Conservation (phyloP, 2,329 filamentous ascomycete genomes). For the Penicillium sp. region DNA sequence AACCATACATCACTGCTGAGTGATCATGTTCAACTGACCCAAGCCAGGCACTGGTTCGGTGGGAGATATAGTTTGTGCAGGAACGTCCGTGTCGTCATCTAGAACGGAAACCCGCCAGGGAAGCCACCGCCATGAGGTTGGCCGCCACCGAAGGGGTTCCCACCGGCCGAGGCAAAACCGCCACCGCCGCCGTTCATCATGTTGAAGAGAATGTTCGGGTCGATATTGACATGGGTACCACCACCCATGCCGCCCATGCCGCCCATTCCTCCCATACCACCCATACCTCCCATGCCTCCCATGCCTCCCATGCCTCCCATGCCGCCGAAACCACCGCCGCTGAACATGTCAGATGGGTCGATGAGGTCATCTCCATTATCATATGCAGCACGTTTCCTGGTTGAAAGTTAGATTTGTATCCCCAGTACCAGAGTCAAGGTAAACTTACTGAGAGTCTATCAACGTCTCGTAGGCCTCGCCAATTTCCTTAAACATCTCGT, state of each 20-base stretch:
- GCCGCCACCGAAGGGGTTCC: conserved; percentile 34
- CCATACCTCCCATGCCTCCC: conserved; percentile 43
- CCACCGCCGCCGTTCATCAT: conserved; percentile 66
- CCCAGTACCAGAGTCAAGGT: not conserved
- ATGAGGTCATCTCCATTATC: conserved; percentile 89
- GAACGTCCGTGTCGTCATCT: conserved; percentile 18
- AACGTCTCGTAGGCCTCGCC: conserved; percentile 94
- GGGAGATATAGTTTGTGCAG: not conserved
- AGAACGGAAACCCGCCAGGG: conserved; percentile 55
- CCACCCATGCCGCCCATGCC: conserved; percentile 46
- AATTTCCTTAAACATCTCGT: conserved; percentile 95
- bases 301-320: conserved; percentile 50
- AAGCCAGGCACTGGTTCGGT: no score
- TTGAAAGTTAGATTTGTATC: conserved; percentile 8
- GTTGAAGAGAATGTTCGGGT: conserved; percentile 72
- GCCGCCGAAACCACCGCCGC: conserved; percentile 47
- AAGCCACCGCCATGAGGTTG: conserved; percentile 44
- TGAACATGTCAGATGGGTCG: conserved; percentile 81
- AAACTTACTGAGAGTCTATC: conserved; percentile 80
- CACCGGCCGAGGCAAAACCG: conserved; percentile 48
- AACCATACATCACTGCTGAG: no score
- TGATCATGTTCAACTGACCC: no score
- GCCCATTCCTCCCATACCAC: conserved; percentile 53
- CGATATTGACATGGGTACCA: conserved; percentile 52
- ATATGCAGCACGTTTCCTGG: conserved; percentile 78